These are phyloP conservation scores for Chamaecyparis obtusa DNA, from an alignment of 75 land plant species.

Conservation along the genomic window DNA sequence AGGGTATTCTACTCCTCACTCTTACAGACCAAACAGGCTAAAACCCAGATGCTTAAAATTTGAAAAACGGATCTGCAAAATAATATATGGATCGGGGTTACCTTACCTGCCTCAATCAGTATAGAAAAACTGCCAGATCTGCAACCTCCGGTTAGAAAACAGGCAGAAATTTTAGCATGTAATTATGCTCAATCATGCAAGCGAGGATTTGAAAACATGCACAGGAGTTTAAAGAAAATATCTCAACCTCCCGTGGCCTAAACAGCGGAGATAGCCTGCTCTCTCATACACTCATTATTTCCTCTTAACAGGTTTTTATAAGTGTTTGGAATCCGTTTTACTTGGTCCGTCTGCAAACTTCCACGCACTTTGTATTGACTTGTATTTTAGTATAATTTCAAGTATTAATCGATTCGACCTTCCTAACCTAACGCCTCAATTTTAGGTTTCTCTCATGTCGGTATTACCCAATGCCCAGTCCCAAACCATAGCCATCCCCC, in stretches of 20 bases:
- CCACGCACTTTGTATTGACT: not conserved
- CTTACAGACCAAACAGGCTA: not conserved
- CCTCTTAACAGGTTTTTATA: not conserved
- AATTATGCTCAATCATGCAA: not conserved
- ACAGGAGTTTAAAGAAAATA: not conserved
- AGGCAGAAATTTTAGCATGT: not conserved
- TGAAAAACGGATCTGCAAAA: not conserved
- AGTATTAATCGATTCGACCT: not conserved
- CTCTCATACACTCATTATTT: not conserved
- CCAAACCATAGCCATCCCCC: not conserved
- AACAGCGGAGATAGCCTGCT: not conserved
- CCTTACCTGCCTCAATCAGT: not conserved
- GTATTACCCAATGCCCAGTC: not conserved
- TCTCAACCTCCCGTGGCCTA: not conserved
- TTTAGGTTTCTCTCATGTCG: not conserved
- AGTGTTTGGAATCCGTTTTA: not conserved
- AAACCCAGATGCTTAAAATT: not conserved
- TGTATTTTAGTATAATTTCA: not conserved
- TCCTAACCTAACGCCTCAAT: not conserved
- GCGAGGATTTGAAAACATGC: not conserved
- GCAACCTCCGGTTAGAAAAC: not conserved
- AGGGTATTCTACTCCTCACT: not conserved
- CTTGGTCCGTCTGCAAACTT: not conserved
- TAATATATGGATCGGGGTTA: not conserved
- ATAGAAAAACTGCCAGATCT: not conserved